Conservation (phyloP, 2,329 filamentous ascomycete genomes). For the Colletotrichum tanaceti region DNA sequence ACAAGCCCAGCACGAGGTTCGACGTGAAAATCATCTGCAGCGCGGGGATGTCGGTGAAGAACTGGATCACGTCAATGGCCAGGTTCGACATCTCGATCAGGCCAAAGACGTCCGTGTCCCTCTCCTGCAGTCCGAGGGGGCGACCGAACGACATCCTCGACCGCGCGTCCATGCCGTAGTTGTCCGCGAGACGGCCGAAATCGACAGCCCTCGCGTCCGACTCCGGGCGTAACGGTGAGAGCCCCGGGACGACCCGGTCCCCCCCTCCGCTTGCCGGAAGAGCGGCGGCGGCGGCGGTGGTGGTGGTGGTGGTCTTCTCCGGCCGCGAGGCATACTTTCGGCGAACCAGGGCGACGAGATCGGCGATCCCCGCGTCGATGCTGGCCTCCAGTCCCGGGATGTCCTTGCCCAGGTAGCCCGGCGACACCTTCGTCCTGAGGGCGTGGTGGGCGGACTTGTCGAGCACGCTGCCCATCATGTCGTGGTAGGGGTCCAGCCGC, state of each 20-base stretch:
- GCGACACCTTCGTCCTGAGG: constrained; percentile 34
- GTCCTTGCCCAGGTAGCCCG: constrained; percentile 41
- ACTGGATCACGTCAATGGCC: constrained; percentile 27
- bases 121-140: constrained; percentile 19
- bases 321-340: not conserved
- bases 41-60: constrained; percentile 28
- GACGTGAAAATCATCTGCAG: constrained; percentile 21
- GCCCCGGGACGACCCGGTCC: no score
- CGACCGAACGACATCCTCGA: constrained; percentile 29
- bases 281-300: no score
- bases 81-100: constrained; percentile 20
- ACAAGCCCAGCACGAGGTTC: not conserved
- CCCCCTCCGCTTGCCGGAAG: not conserved
- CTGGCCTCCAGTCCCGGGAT: constrained; percentile 38
- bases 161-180: constrained; percentile 36
- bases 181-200: constrained; percentile 40
- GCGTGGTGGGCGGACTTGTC: constrained; percentile 39
- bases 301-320: no score
- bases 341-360: constrained; percentile 33
- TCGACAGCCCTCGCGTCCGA: constrained; percentile 37
- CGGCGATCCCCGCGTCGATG: constrained; percentile 34
- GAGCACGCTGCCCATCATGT: constrained; percentile 43
- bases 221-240: no score
- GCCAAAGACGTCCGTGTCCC: constrained; percentile 17
- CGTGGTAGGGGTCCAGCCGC: constrained; percentile 59